Conservation (phyloP, 495 filamentous ascomycete genomes). For the Penicillium samsonianum region DNA sequence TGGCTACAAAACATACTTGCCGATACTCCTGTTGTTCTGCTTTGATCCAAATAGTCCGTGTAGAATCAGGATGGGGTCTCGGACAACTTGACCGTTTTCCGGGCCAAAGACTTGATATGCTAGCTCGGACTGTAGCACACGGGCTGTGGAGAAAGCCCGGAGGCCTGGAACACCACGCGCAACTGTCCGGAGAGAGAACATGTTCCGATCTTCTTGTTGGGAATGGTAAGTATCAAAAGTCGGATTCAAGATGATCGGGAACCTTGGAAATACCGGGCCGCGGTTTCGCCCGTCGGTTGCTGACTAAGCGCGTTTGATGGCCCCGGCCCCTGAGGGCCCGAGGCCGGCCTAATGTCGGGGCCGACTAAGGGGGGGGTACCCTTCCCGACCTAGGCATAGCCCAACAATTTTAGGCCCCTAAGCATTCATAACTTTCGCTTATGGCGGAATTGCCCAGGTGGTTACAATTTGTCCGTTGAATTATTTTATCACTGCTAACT, state of each 20-base stretch:
- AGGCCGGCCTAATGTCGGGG: too few relatives aligned
- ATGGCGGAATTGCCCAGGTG: background rate
- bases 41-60: conserved; percentile 96
- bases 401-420: too few relatives aligned
- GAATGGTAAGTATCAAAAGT: conserved; percentile 3
- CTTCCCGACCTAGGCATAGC: too few relatives aligned
- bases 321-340: too few relatives aligned
- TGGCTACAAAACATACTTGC: conserved; percentile 68
- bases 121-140: conserved; percentile 32
- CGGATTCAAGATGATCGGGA: background rate
- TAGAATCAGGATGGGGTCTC: conserved; percentile 78
- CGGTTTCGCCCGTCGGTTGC: too few relatives aligned
- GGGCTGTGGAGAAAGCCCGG: conserved; percentile 43
- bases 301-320: too few relatives aligned
- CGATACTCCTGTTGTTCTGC: conserved; percentile 92
- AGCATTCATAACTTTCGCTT: background rate
- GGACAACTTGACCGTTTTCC: conserved; percentile 34
- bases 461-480: background rate
- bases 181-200: conserved; percentile 27
- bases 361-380: too few relatives aligned
- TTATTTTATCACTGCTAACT: background rate
- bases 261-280: too few relatives aligned
- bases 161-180: conserved; percentile 19
- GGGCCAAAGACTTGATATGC: conserved; percentile 47
- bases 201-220: conserved; percentile 4